phyloP scores from a whole-genome alignment of 352 stramenopile species.

The Aphanomyces stellatus region DNA sequence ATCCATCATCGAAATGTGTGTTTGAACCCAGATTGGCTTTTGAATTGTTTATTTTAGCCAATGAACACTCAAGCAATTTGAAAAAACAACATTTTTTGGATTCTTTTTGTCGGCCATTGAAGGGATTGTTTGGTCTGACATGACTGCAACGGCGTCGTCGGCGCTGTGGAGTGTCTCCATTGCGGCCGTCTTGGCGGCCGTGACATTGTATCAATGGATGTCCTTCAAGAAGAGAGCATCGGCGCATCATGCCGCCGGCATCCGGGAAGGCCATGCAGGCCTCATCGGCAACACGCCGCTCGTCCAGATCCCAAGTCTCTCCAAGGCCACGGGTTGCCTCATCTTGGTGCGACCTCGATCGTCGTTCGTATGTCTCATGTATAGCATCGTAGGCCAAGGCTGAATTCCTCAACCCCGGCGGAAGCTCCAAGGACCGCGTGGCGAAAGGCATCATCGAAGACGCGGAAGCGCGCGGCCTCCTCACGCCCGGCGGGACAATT shows the following conservation, averaged over 20 bases:
- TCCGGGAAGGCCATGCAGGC: slow-evolving; percentile 63
- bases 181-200: not conserved
- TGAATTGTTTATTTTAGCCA: too few relatives aligned
- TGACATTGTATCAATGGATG: not conserved
- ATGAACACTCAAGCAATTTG: too few relatives aligned
- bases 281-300: slow-evolving; percentile 92
- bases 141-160: not conserved
- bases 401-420: slow-evolving; percentile 96
- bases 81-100: not conserved
- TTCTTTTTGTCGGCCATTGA: not conserved
- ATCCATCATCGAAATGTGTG: too few relatives aligned
- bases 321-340: slow-evolving; percentile 81
- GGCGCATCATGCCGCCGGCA: not conserved
- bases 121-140: too few relatives aligned
- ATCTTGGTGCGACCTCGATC: slow-evolving; percentile 75
- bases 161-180: not conserved
- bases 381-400: slow-evolving; percentile 87
- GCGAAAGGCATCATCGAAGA: slow-evolving; percentile 93
- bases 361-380: too few relatives aligned
- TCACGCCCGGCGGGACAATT: slow-evolving; percentile 90
- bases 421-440: slow-evolving; percentile 96
- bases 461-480: slow-evolving; percentile 78
- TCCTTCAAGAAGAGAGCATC: slow-evolving; percentile 23
- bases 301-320: slow-evolving; percentile 86
- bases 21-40: too few relatives aligned